phyloP scores from a whole-genome alignment of 2,329 filamentous ascomycete genomes.

The Hypomyces rosellus region DNA sequence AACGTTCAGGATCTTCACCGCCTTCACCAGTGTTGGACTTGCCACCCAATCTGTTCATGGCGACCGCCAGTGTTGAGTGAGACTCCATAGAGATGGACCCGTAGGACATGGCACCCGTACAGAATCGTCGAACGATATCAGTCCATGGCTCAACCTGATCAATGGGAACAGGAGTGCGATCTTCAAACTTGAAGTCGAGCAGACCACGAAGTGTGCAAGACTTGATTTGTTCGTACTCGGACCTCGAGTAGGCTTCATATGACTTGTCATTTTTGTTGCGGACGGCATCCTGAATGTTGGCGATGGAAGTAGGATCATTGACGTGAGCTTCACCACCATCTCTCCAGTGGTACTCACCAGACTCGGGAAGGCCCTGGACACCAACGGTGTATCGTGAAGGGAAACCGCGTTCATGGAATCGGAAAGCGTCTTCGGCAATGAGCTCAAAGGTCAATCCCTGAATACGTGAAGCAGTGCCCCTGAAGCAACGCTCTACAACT shows the following conservation, averaged over 20 bases:
- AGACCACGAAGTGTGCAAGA: slow-evolving; percentile 90
- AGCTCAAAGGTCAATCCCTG: slow-evolving; percentile 89
- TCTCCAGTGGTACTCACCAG: slow-evolving; percentile 97
- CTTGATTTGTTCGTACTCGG: slow-evolving; percentile 95
- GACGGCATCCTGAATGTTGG: slow-evolving; percentile 94
- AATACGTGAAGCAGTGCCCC: slow-evolving; percentile 88
- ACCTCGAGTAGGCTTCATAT: slow-evolving; percentile 90
- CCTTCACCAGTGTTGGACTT: slow-evolving; percentile 98
- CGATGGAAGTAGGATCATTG: slow-evolving; percentile 91
- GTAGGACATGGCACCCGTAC: slow-evolving; percentile 97
- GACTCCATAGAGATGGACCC: slow-evolving; percentile 98
- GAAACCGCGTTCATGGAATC: slow-evolving; percentile 90
- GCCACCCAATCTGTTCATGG: slow-evolving; percentile 93
- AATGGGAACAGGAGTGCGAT: slow-evolving; percentile 76
- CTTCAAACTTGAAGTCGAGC: slow-evolving; percentile 93
- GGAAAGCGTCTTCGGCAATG: slow-evolving; percentile 90
- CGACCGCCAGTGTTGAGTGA: slow-evolving; percentile 89
- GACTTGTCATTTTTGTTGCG: slow-evolving; percentile 98
- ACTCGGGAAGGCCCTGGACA: slow-evolving; percentile 77
- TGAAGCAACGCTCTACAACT: slow-evolving; percentile 91
- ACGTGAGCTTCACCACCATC: slow-evolving; percentile 92
- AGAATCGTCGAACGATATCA: slow-evolving; percentile 92
- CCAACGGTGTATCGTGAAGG: slow-evolving; percentile 71
- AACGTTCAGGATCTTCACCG: slow-evolving; percentile 91
- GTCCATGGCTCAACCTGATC: slow-evolving; percentile 98